A percentile compares a stretch with the other conserved stretches of the same genome.
Evolutionary conservation across 306 rosid genomes (phyloP).

Genomic region (Lotus japonicus): DNA sequence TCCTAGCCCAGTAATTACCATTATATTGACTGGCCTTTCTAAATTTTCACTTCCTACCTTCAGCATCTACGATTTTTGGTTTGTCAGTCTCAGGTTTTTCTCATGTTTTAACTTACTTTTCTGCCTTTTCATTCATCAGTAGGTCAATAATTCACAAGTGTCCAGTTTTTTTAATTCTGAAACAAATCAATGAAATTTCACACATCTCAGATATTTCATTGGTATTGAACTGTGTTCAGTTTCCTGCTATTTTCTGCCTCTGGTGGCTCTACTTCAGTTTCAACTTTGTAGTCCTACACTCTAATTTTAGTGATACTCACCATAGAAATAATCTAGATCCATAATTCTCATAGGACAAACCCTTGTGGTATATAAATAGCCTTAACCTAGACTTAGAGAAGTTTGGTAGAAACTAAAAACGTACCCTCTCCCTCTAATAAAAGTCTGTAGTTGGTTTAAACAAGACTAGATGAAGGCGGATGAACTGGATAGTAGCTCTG

Average conservation of each 20-base stretch:
- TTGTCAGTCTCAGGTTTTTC: constrained; percentile 67
- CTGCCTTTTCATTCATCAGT: constrained; percentile 57
- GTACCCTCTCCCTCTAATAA: constrained; percentile 24
- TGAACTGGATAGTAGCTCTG: constrained; percentile 60
- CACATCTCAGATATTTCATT: constrained; percentile 34
- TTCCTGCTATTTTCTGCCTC: too few species aligned
- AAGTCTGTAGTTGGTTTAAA: constrained; percentile 23
- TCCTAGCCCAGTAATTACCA: constrained; percentile 50
- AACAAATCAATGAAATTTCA: constrained; percentile 49
- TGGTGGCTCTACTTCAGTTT: too few species aligned
- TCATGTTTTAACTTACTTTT: constrained; percentile 55
- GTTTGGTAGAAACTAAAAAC: constrained; percentile 26
- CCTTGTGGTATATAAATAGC: constrained; percentile 17
- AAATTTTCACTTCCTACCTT: constrained; percentile 19
- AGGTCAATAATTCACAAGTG: constrained; percentile 66
- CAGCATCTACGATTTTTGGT: constrained; percentile 41
- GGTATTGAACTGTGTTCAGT: constrained; percentile 24
- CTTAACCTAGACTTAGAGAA: constrained; percentile 31
- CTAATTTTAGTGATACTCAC: neutral
- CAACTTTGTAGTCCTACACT: constrained; percentile 8
- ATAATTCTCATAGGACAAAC: constrained; percentile 15
- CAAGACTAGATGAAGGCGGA: constrained; percentile 56
- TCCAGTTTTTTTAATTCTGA: constrained; percentile 37
- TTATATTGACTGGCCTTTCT: constrained; percentile 33
- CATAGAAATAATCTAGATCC: constrained; percentile 33